Evolutionary conservation across 176 grass and related monocot genomes (phyloP).

Genomic region (Lolium perenne): DNA sequence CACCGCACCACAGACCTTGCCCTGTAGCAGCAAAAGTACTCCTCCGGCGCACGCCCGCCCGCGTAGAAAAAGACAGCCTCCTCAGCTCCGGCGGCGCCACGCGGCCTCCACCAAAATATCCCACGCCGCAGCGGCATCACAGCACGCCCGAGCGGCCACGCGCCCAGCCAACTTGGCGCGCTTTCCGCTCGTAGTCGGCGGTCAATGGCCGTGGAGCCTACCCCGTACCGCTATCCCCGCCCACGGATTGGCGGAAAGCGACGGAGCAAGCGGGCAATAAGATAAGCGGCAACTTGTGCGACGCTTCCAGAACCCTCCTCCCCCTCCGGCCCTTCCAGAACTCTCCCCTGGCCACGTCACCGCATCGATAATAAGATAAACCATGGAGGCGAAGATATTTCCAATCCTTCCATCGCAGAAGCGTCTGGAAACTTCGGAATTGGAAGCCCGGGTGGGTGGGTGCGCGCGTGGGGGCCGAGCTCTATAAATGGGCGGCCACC

Average conservation of each 20-base stretch:
- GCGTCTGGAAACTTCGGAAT: constrained; percentile 49
- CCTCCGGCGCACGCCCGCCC: no score
- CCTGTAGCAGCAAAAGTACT: no score
- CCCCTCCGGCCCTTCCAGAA: constrained; percentile 43
- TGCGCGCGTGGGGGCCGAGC: not conserved
- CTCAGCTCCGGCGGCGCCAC: no score
- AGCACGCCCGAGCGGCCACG: not conserved
- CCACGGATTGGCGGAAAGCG: constrained; percentile 35
- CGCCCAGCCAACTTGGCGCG: constrained; percentile 3
- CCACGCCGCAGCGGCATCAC: no score
- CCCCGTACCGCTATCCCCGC: not conserved
- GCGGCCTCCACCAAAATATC: no score
- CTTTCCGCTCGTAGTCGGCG: no score
- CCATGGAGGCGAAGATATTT: not conserved
- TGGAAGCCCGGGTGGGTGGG: not conserved
- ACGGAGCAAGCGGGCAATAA: constrained; percentile 18
- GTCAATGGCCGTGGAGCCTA: no score
- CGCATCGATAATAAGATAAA: constrained; percentile 21
- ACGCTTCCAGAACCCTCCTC: constrained; percentile 54
- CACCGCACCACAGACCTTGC: no score
- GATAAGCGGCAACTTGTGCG: constrained; percentile 25
- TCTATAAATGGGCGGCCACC: constrained; percentile 31
- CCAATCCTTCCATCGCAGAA: constrained; percentile 33
- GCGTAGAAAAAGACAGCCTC: no score
- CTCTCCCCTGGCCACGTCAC: constrained; percentile 45